Base-by-base conservation (phyloP, 225 moss, liverwort and hornwort genomes). In the Thuidium tamariscinum region DNA sequence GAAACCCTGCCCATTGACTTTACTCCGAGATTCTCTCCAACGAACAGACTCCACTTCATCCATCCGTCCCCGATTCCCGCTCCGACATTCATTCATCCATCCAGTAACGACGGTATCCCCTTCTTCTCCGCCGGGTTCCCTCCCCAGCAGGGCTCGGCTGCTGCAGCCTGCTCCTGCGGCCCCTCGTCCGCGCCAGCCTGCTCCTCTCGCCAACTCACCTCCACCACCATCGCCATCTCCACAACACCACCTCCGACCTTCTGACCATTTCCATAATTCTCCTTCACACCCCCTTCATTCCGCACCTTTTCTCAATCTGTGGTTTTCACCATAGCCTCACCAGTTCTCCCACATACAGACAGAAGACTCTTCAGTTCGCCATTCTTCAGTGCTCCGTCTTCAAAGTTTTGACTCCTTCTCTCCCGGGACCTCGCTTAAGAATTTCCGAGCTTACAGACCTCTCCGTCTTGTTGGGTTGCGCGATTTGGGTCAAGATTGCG, bases 51-150 rank as follows among this genome's bases (percentile, higher is more conserved):
- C 1, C 1, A 1, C 1, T 46, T 19, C 62, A 80, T 80, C 62
- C 62, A 34, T 7, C 62, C 62, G 22, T 7, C n/a, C 64, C 10
- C 2, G 81, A n/a, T 23, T 65, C 36, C 1, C 82, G 82, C 82
- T 82, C 67, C 82, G 51, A 68, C 85, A 85, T 85, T 79, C 79
- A 85, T 85, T 29, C 85, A 67, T 85, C 84, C 55, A 4, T n/a
- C 18, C 19, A 30, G 26, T 21, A 20, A 16, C 42, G 79, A 85
- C 68, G 85, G 67, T 29, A 60, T 80, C 86, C 21, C 86, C 86
- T 19, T 70, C 79, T 87, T 87, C 83, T 73, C 72, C 89, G 89
- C 89, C 89, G 89, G 89, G 73, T 89, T 85, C 42, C 20, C 82
- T 76, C n/a, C 39, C 48, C 48, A 14, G n/a, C 37, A 22, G 56